These are phyloP conservation scores for Clarireedia hainanense DNA, from an alignment of 2,329 filamentous ascomycete genomes.

Conservation along the genomic window DNA sequence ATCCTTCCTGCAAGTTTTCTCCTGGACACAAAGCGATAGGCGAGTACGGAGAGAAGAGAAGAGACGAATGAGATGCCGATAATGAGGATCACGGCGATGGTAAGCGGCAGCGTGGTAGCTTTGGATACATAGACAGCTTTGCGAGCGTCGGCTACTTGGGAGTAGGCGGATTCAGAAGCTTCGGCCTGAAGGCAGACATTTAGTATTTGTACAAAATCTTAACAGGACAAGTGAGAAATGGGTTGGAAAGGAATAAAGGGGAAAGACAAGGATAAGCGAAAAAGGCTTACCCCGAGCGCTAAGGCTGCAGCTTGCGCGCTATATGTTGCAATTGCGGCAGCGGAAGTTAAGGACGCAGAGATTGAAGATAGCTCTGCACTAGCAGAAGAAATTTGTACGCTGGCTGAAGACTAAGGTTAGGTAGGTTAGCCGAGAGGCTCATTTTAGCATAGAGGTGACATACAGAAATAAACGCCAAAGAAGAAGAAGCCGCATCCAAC, in stretches of 20 bases:
- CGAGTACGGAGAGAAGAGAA: not conserved
- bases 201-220: not conserved
- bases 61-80: not conserved
- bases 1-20: not conserved
- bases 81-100: slow-evolving; percentile 1
- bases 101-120: not conserved
- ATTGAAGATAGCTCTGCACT: not conserved
- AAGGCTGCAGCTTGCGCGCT: not conserved
- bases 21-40: not conserved
- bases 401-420: too few species aligned
- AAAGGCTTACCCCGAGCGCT: not conserved
- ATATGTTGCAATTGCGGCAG: not conserved
- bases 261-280: not conserved
- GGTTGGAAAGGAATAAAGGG: not conserved
- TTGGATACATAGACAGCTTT: not conserved
- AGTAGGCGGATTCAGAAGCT: not conserved
- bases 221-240: not conserved
- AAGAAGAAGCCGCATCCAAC: not conserved
- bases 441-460: not conserved
- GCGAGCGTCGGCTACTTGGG: not conserved
- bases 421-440: not conserved
- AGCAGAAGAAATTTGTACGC: not conserved
- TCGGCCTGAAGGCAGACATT: not conserved
- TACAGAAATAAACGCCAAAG: not conserved
- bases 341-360: not conserved